phyloP scores from a whole-genome alignment of 768 basidiomycete genomes.

The Tephrocybe sp. region DNA sequence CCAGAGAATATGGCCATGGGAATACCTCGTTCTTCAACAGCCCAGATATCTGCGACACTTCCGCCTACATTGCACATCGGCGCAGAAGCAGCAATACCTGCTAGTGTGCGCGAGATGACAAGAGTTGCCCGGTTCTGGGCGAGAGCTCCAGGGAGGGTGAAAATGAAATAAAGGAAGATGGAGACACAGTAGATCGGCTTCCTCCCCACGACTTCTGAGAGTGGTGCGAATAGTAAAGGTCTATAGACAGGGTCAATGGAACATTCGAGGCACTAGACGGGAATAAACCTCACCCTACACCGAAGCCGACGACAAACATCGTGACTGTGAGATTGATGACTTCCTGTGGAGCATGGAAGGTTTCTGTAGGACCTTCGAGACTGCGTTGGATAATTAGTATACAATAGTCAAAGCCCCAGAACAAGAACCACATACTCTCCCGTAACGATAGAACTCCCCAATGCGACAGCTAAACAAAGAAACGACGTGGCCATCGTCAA shows the following conservation, averaged over 20 bases:
- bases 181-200: conserved; percentile 32
- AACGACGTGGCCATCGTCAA: conserved; percentile 31
- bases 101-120: conserved; percentile 28
- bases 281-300: conserved; percentile 26
- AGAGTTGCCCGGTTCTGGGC: conserved; percentile 31
- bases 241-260: conserved; percentile 13
- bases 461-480: conserved; percentile 33
- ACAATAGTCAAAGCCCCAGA: background rate
- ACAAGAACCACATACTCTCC: conserved; percentile 29
- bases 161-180: conserved; percentile 40
- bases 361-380: conserved; percentile 28
- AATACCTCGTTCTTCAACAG: conserved; percentile 36
- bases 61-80: conserved; percentile 37
- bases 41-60: conserved; percentile 38
- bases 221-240: conserved; percentile 38
- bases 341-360: conserved; percentile 29
- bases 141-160: conserved; percentile 44
- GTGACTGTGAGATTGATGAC: conserved; percentile 38
- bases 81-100: background rate
- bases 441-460: conserved; percentile 37
- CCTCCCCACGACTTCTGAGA: conserved; percentile 38
- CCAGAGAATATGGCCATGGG: conserved; percentile 32
- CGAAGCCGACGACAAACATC: conserved; percentile 40
- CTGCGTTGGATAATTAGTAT: conserved; percentile 12
- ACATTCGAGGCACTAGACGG: conserved; percentile 8